Evolutionary conservation across 2,329 filamentous ascomycete genomes (phyloP).

Genomic region (Blumeria hordei): DNA sequence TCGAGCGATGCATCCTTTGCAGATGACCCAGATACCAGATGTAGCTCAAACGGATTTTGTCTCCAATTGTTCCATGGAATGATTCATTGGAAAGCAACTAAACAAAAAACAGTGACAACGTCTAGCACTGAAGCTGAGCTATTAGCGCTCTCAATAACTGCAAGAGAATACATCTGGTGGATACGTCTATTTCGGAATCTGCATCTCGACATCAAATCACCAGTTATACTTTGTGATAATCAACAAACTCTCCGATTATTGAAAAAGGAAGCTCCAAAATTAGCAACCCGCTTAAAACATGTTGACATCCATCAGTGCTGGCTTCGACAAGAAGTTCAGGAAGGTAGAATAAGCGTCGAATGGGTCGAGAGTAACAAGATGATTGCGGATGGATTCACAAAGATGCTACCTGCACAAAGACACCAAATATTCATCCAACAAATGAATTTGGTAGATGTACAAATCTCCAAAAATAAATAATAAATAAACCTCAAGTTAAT

Average conservation of each 20-base stretch:
- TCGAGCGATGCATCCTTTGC: neutral
- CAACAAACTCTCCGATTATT: too few species aligned
- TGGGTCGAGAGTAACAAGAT: too few species aligned
- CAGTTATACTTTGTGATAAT: too few species aligned
- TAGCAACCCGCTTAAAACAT: too few species aligned
- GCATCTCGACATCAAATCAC: neutral
- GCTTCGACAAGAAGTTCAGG: too few species aligned
- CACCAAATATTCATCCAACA: neutral
- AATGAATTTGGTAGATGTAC: neutral
- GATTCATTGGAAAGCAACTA: neutral
- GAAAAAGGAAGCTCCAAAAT: too few species aligned
- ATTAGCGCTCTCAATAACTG: neutral
- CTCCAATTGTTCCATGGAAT: too few species aligned
- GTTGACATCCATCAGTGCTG: too few species aligned
- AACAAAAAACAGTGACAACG: neutral
- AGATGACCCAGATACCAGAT: neutral
- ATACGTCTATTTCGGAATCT: constrained; percentile 1
- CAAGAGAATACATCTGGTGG: constrained; percentile 2
- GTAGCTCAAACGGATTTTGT: neutral
- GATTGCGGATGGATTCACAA: too few species aligned
- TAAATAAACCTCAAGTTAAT: too few species aligned
- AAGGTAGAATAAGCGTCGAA: too few species aligned
- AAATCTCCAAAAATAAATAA: neutral
- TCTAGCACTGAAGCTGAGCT: neutral
- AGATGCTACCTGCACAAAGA: neutral